phyloP scores from a whole-genome alignment of 495 filamentous ascomycete species.

The Chaetomium tenue region DNA sequence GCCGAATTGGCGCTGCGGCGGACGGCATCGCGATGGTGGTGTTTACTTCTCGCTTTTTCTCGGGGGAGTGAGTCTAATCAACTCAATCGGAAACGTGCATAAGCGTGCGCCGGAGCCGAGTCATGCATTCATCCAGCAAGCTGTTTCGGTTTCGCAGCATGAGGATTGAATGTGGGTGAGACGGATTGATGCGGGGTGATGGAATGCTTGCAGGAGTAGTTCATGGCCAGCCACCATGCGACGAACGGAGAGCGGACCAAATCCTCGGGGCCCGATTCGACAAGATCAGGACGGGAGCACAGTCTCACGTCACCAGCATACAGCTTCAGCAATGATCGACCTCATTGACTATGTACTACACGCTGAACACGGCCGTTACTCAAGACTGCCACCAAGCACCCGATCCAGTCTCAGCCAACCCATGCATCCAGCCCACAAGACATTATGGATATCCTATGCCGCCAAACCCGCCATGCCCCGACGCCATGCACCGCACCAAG shows the following conservation, averaged over 20 bases:
- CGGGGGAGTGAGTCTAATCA: neutral
- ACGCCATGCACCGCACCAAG: conserved; percentile 1
- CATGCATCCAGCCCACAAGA: conserved; percentile 22
- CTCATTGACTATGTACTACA: neutral
- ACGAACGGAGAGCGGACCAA: neutral
- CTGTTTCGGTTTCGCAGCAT: neutral
- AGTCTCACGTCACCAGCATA: neutral
- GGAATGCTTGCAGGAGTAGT: neutral
- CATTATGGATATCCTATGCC: conserved; percentile 10
- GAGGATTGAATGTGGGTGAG: conserved; percentile 5
- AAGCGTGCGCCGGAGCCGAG: neutral
- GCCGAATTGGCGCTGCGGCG: neutral
- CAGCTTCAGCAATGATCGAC: neutral
- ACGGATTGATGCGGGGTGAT: neutral
- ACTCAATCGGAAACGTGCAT: neutral
- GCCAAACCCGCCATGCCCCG: conserved; percentile 11
- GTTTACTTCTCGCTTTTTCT: neutral
- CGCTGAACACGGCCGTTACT: neutral
- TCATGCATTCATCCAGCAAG: neutral
- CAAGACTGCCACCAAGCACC: neutral
- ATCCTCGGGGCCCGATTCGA: neutral
- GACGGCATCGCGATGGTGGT: conserved; percentile 5
- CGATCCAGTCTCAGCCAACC: conserved; percentile 1
- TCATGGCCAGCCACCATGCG: neutral
- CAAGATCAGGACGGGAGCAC: neutral